Evolutionary conservation across 352 stramenopile species (phyloP), one percentile per base, ranked within the genome.

Genomic region (Phytopythium kandeliae): DNA sequence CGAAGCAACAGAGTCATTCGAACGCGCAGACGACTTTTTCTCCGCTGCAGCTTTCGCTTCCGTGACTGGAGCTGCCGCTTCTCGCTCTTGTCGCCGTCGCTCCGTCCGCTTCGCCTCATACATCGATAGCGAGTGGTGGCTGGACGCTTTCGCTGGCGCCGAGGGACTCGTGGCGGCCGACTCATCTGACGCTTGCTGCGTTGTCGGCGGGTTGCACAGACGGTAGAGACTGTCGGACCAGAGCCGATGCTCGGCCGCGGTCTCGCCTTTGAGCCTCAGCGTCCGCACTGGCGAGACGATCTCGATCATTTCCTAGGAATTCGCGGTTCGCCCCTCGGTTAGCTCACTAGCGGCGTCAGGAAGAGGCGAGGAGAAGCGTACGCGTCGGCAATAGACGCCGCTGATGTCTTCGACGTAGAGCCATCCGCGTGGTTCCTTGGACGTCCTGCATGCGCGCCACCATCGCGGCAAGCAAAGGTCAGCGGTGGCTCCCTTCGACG

Each of bases 181-280:
- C 15, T 50, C 54, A 42, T 58, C 42, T n/a, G n/a, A n/a, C n/a
- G n/a, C n/a, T 30, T 63, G 62, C 19, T 44, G 38, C 2, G 19
- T 11, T 17, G 52, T 41, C 30, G 65, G 58, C 13, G 74, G 68
- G 45, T 85, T 86, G 55, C 78, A 89, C 8, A 92, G 58, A 11
- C 69, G 76, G 33, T 87, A 79, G 24, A 92, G 65, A 61, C 81
- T 92, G 48, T 93, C 79, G 4, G 77, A 83, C 82, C 82, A 93
- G 12, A 93, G 53, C 3, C 72, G 74, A 37, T 93, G 82, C 59
- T 93, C 82, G 1, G 80, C 79, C 0, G 63, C 64, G 16, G 78
- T 93, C 55, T 93, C 79, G n/a, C 82, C 79, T 52, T 89, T 87
- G 40, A 93, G 75, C 10, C 82, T 72, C 13, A 93, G 58, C 12